Evolutionary conservation across 129 eudicot species (phyloP).

Genomic region (Helichrysum umbraculigerum): DNA sequence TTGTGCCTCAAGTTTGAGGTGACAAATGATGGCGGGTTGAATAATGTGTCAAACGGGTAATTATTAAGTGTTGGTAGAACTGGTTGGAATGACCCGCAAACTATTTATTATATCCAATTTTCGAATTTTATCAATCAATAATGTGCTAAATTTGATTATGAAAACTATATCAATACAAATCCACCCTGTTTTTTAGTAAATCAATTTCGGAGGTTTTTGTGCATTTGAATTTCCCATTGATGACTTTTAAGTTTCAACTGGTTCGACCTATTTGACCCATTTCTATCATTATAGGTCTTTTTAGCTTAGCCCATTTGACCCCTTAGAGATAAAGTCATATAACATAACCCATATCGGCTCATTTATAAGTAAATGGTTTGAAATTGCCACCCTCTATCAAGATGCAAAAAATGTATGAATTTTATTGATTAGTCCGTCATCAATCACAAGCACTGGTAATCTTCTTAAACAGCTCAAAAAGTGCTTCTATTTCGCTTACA

Average conservation of each 20-base stretch:
- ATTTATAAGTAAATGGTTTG: not conserved
- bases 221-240: not conserved
- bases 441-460: not conserved
- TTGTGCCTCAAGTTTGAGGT: not conserved
- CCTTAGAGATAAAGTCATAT: not conserved
- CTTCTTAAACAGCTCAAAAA: constrained; percentile 61
- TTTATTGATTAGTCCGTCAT: constrained; percentile 44
- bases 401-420: constrained; percentile 16
- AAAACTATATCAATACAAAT: not conserved
- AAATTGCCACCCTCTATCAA: not conserved
- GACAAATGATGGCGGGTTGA: not conserved
- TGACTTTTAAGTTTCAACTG: not conserved
- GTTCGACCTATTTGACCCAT: not conserved
- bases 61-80: not conserved
- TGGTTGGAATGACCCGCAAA: not conserved
- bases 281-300: no score
- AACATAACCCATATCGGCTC: not conserved
- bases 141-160: not conserved
- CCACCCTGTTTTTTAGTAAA: not conserved
- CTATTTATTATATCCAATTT: not conserved
- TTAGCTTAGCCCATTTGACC: not conserved
- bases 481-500: constrained; percentile 65
- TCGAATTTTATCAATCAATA: not conserved
- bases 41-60: not conserved
- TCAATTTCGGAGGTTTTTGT: not conserved